Percentiles rank a stretch among this genome's conserved stretches.
These are phyloP conservation scores for Leccinum longicurvipes DNA, from an alignment of 768 basidiomycete genomes.

Conservation along the genomic window DNA sequence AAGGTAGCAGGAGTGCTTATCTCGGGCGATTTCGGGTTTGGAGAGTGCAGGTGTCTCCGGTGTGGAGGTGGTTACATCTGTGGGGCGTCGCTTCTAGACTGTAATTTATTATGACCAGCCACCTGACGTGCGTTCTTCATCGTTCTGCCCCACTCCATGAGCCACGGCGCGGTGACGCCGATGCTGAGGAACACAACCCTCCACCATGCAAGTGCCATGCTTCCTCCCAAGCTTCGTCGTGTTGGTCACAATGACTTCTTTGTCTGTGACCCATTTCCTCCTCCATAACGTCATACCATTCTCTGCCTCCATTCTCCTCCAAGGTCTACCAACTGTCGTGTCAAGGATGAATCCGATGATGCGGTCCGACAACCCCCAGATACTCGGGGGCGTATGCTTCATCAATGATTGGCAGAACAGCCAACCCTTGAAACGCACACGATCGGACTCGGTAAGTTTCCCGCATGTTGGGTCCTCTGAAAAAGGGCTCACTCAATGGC, in stretches of 20 bases:
- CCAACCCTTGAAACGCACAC: not conserved
- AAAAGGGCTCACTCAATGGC: not conserved
- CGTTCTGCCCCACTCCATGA: conserved; percentile 7
- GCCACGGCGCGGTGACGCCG: conserved; percentile 6
- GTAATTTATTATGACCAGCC: conserved; percentile 27
- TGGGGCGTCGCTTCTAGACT: conserved; percentile 21
- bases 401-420: not conserved
- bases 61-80: conserved; percentile 4
- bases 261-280: not conserved
- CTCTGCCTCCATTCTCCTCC: not conserved
- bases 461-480: not conserved
- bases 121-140: conserved; percentile 25
- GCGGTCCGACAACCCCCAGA: not conserved
- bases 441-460: conserved; percentile 2
- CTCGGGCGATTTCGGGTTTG: not conserved
- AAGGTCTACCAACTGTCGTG: not conserved
- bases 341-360: not conserved
- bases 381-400: not conserved
- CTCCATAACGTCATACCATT: not conserved
- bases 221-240: not conserved
- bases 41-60: conserved; percentile 4
- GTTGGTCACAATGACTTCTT: not conserved
- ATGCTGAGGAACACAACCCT: conserved; percentile 7
- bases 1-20: conserved; percentile 27
- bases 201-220: conserved; percentile 6